These are phyloP conservation scores for Logfia minima DNA, from an alignment of 129 eudicot species.

Conservation along the genomic window DNA sequence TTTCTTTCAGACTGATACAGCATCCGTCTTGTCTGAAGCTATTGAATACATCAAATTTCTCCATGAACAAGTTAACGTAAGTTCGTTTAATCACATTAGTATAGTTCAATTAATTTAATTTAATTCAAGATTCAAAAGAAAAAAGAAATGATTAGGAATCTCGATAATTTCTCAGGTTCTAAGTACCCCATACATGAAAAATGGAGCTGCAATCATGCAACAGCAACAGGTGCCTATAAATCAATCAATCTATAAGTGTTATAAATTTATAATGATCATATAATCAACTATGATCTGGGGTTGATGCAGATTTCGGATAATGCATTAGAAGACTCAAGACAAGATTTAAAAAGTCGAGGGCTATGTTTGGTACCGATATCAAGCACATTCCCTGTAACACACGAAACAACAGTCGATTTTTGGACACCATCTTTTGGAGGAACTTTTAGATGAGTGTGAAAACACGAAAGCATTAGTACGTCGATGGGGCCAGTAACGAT, in stretches of 20 bases:
- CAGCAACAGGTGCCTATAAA: conserved; percentile 56
- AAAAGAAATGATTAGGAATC: conserved; percentile 15
- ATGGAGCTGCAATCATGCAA: conserved; percentile 66
- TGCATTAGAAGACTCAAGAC: conserved; percentile 48
- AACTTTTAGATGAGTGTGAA: conserved; percentile 56
- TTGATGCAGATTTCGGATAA: conserved; percentile 51
- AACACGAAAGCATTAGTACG: conserved; percentile 37
- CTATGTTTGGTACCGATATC: conserved; percentile 89
- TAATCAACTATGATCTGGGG: background rate
- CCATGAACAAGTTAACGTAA: conserved; percentile 95
- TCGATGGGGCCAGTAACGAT: conserved; percentile 30
- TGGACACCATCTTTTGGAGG: conserved; percentile 99
- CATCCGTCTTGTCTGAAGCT: conserved; percentile 97
- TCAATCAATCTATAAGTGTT: background rate
- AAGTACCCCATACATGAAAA: conserved; percentile 89
- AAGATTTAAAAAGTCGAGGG: conserved; percentile 85
- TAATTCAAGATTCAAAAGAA: background rate
- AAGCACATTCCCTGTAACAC: conserved; percentile 80
- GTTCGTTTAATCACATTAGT: conserved; percentile 22
- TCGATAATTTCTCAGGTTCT: conserved; percentile 51
- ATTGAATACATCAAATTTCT: conserved; percentile 87
- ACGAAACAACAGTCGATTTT: conserved; percentile 88
- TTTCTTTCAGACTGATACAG: conserved; percentile 88
- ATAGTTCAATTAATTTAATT: background rate
- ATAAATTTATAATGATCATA: background rate